Evolutionary conservation across 176 grass and related monocot genomes (phyloP).

Genomic region (Bonia amplexicaulis): DNA sequence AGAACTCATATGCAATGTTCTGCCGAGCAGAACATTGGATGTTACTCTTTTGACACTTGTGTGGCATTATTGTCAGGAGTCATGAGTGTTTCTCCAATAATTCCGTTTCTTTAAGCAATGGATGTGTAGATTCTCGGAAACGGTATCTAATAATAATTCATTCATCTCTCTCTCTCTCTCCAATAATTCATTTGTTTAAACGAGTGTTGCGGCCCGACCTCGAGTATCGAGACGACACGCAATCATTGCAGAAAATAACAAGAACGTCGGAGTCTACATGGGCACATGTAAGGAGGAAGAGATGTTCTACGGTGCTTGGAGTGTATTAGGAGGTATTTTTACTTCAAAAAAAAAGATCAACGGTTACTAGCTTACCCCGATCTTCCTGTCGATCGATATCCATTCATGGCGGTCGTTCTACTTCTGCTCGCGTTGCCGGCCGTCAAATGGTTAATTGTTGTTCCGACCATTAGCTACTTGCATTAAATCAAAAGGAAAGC

Average conservation of each 20-base stretch:
- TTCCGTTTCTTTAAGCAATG: background rate
- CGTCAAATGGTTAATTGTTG: too few relatives aligned
- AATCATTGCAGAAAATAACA: constrained; percentile 5
- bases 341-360: too few relatives aligned
- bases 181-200: constrained; percentile 34
- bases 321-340: too few relatives aligned
- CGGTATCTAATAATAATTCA: background rate
- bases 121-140: background rate
- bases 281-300: background rate
- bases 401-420: too few relatives aligned
- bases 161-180: background rate
- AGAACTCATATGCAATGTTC: background rate
- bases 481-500: too few relatives aligned
- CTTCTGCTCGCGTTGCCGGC: too few relatives aligned
- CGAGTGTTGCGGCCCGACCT: background rate
- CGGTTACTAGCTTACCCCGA: too few relatives aligned
- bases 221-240: background rate
- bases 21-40: background rate
- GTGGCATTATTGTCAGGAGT: background rate
- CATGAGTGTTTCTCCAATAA: constrained; percentile 22
- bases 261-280: background rate
- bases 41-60: background rate
- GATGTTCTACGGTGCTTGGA: too few relatives aligned
- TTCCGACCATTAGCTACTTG: too few relatives aligned
- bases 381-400: too few relatives aligned